Conservation (phyloP, 306 rosid genomes). For the Cucumis hystrix region DNA sequence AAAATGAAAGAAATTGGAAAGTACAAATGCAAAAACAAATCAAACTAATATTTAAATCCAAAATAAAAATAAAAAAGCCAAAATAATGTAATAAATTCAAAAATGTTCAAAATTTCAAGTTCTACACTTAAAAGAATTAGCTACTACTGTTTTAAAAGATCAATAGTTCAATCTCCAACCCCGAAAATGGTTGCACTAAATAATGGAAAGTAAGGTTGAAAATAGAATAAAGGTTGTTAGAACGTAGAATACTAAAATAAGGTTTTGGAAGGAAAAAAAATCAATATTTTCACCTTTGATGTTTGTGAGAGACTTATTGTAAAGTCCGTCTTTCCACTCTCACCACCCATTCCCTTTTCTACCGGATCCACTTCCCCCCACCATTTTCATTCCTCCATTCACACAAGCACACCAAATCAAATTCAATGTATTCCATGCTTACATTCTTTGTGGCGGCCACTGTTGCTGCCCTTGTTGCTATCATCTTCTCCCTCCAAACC, state of each 20-base stretch:
- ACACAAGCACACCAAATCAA: neutral
- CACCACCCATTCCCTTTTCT: neutral
- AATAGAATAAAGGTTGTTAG: neutral
- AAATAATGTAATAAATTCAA: too few relatives aligned
- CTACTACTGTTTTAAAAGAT: too few relatives aligned
- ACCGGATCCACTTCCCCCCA: neutral
- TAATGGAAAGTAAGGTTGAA: neutral
- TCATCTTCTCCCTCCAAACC: conserved; percentile 8
- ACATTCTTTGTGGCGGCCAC: conserved; percentile 9
- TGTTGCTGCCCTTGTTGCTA: conserved; percentile 22
- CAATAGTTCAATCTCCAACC: too few relatives aligned
- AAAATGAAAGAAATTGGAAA: too few relatives aligned
- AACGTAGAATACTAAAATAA: neutral
- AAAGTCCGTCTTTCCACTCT: neutral
- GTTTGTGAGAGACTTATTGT: neutral
- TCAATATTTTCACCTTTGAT: neutral
- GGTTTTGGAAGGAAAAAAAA: neutral
- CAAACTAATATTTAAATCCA: too few relatives aligned
- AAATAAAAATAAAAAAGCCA: too few relatives aligned
- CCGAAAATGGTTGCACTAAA: neutral
- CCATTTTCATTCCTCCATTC: neutral
- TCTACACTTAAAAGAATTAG: too few relatives aligned
- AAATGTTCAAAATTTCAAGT: too few relatives aligned
- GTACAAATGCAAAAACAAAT: too few relatives aligned
- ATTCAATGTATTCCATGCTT: conserved; percentile 21